Evolutionary conservation across 2,329 filamentous ascomycete genomes (phyloP).

Genomic region (Cercospora nicotianae): DNA sequence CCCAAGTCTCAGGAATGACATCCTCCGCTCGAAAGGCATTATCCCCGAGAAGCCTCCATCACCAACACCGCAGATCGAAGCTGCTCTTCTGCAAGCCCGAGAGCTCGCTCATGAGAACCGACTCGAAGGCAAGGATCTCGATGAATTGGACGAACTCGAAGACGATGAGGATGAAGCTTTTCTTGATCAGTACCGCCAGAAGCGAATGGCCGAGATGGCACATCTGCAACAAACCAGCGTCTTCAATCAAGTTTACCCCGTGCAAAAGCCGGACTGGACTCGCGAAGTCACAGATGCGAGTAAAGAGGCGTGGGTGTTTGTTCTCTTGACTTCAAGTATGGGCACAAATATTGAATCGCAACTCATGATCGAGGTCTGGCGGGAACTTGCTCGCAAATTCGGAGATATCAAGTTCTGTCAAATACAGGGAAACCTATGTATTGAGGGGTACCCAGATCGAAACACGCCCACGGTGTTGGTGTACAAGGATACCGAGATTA

Average conservation of each 20-base stretch:
- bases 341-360: constrained; percentile 83
- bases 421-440: constrained; percentile 87
- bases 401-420: constrained; percentile 98
- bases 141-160: constrained; percentile 90
- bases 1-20: constrained; percentile 76
- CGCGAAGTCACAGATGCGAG: constrained; percentile 91
- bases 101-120: constrained; percentile 86
- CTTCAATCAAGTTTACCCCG: constrained; percentile 86
- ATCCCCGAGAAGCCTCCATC: constrained; percentile 98
- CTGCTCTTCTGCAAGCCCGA: constrained; percentile 82
- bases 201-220: constrained; percentile 80
- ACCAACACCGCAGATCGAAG: constrained; percentile 92
- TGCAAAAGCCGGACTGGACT: constrained; percentile 92
- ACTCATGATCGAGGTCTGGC: constrained; percentile 81
- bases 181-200: constrained; percentile 80
- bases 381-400: constrained; percentile 77
- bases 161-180: constrained; percentile 95
- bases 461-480: constrained; percentile 94
- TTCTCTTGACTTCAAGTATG: constrained; percentile 76
- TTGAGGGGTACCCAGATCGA: constrained; percentile 91
- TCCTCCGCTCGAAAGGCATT: constrained; percentile 91
- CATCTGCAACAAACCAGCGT: constrained; percentile 72
- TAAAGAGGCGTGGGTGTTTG: constrained; percentile 64
- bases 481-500: constrained; percentile 90
- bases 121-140: constrained; percentile 88